Percentiles rank a stretch among this genome's conserved stretches.
phyloP scores from a whole-genome alignment of 1,284 basidiomycete species.

The Hymenochaete sp. region DNA sequence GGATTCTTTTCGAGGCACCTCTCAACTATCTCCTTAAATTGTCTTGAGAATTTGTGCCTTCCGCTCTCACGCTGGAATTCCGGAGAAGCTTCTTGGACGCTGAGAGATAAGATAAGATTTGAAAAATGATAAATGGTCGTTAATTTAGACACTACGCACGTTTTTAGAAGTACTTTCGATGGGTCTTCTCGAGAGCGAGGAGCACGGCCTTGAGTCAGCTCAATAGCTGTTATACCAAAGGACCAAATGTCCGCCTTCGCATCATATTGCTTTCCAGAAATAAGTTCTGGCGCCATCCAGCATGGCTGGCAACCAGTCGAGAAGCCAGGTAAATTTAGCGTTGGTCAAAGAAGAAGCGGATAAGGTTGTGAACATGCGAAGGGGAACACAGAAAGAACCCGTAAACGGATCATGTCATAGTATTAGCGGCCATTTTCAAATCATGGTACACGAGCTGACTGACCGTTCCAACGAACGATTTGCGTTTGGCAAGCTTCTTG shows the following conservation, averaged over 20 bases:
- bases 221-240: conserved; percentile 83
- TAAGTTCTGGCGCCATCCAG: conserved; percentile 92
- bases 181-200: conserved; percentile 72
- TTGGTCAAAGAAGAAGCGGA: conserved; percentile 1
- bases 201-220: conserved; percentile 75
- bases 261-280: conserved; percentile 77
- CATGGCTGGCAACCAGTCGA: conserved; percentile 50
- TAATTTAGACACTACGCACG: conserved; percentile 33
- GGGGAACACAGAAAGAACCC: no score
- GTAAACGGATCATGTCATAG: no score
- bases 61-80: conserved; percentile 65
- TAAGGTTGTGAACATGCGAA: neutral
- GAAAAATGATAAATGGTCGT: conserved; percentile 1
- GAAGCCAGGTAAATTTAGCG: no score
- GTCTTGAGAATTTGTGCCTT: conserved; percentile 69
- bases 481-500: conserved; percentile 56
- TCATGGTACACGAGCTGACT: no score
- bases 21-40: conserved; percentile 75
- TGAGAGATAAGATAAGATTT: conserved; percentile 23
- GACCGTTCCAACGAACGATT: conserved; percentile 84
- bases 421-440: no score
- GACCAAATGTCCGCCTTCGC: conserved; percentile 87
- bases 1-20: conserved; percentile 82
- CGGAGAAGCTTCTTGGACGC: conserved; percentile 66
- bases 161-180: conserved; percentile 68